Conservation (phyloP, 805 yeast genomes). For the Nakazawaea anatomiae region DNA sequence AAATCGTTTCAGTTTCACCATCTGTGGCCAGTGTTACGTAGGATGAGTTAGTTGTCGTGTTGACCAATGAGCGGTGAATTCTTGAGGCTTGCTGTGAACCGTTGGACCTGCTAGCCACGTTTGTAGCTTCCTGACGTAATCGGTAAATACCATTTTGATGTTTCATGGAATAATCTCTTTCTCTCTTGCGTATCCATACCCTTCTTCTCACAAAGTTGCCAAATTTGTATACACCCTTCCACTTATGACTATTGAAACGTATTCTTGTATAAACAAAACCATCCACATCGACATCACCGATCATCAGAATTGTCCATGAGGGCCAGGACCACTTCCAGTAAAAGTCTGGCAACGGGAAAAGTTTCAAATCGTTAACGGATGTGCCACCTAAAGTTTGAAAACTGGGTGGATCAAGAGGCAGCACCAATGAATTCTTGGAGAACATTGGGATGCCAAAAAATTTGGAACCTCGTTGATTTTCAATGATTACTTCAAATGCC, state of each 20-base stretch:
- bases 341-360: slow-evolving; percentile 42
- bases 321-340: slow-evolving; percentile 53
- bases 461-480: slow-evolving; percentile 50
- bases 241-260: slow-evolving; percentile 32
- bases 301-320: slow-evolving; percentile 49
- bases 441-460: slow-evolving; percentile 47
- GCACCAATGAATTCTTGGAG: slow-evolving; percentile 38
- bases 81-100: background rate
- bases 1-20: background rate
- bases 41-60: background rate
- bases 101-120: background rate
- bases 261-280: slow-evolving; percentile 49
- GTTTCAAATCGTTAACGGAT: slow-evolving; percentile 21
- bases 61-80: background rate
- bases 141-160: background rate
- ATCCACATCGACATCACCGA: slow-evolving; percentile 49
- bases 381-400: slow-evolving; percentile 39
- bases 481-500: slow-evolving; percentile 37
- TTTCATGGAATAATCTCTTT: slow-evolving; percentile 6
- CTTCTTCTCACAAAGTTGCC: slow-evolving; percentile 47
- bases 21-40: background rate
- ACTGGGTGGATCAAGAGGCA: slow-evolving; percentile 45
- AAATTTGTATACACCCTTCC: slow-evolving; percentile 46
- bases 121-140: background rate
- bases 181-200: slow-evolving; percentile 42